A percentile compares a stretch with the other conserved stretches of the same genome.
phyloP scores from a whole-genome alignment of 208 protist species.

The Borovskyia barvae region DNA sequence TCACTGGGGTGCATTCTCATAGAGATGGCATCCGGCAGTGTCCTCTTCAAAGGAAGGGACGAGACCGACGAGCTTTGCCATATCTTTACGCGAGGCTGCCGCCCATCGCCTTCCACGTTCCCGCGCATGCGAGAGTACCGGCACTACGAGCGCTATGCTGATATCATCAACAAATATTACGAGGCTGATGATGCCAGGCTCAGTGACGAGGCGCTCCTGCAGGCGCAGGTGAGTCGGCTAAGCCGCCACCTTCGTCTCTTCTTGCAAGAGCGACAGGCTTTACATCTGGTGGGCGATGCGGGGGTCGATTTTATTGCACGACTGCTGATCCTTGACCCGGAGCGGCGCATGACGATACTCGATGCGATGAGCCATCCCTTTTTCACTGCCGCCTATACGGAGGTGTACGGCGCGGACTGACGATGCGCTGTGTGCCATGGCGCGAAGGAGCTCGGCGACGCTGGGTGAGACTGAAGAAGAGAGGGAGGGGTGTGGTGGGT shows the following conservation, averaged over 20 bases:
- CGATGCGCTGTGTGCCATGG: too few relatives aligned
- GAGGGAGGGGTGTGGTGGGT: too few relatives aligned
- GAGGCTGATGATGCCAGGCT: slow-evolving; percentile 3
- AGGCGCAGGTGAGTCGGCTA: slow-evolving; percentile 24
- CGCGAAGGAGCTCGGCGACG: too few relatives aligned
- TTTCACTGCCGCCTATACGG: slow-evolving; percentile 27
- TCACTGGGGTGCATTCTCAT: slow-evolving; percentile 92
- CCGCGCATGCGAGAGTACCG: slow-evolving; percentile 53
- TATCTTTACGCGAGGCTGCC: slow-evolving; percentile 88
- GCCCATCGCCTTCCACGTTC: slow-evolving; percentile 68
- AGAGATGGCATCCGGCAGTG: slow-evolving; percentile 71
- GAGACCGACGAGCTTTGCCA: slow-evolving; percentile 85
- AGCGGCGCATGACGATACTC: slow-evolving; percentile 45
- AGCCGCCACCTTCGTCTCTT: slow-evolving; percentile 31
- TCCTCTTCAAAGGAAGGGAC: slow-evolving; percentile 78
- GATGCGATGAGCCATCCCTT: slow-evolving; percentile 74
- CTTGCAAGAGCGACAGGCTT: slow-evolving; percentile 29
- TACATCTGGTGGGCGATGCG: slow-evolving; percentile 46
- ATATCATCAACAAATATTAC: slow-evolving; percentile 22
- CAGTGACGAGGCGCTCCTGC: slow-evolving; percentile 2
- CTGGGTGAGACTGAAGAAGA: too few relatives aligned
- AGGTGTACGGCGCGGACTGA: slow-evolving; percentile 16
- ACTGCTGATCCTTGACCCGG: slow-evolving; percentile 62
- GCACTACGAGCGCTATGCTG: slow-evolving; percentile 26
- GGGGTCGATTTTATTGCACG: slow-evolving; percentile 65